Base-by-base conservation (phyloP, 306 rosid species). In the Malus asiatica region DNA sequence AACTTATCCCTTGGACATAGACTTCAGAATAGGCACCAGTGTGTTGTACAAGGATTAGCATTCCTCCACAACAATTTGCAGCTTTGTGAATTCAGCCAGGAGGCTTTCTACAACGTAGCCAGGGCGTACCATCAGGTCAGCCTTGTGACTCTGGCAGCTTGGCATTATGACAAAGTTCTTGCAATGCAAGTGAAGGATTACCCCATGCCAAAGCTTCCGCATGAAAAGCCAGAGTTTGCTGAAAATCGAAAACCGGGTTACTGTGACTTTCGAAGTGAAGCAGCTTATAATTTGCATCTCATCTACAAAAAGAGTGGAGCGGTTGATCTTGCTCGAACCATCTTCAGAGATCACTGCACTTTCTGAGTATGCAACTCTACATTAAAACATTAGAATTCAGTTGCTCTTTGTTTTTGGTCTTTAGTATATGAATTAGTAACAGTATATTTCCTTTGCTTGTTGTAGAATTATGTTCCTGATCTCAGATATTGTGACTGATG, bases 1-100 rank as follows among this genome's bases (percentile, higher is more conserved):
- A 93, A 93, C 81, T 78, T 93, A 77, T 88, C 97, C 53, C 86
- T 93, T 42, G 96, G 93, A 81, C 86, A 91, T 33, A 84, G 98
- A 76, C 96, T 93, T 86, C 97, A 93, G 79, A 93, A 93, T 79
- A 91, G 87, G 84, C 97, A 93, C 76, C 97, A 85, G 79, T 90
- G 96, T 85, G 72, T 90, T 77, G 88, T 88, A 9, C 98, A 93
- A 81, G 98, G 97, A 79, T 86, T 91, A 75, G 87, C 97, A 59
- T 93, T 93, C 87, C 93, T 93, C 82, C 86, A 88, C 79, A 91
- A 90, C 77, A 87, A 91, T 76, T 78, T 85, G 84, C 83, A 79
- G 81, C 87, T 88, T 68, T 88, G 88, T 73, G 89, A 85, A 70
- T 87, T 84, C 77, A 91, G 86, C 84, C 98, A 93, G 93, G 98